These are phyloP conservation scores for Chlamydomonas sphaeroides DNA, from an alignment of 139 green algal genomes.

Conservation along the genomic window DNA sequence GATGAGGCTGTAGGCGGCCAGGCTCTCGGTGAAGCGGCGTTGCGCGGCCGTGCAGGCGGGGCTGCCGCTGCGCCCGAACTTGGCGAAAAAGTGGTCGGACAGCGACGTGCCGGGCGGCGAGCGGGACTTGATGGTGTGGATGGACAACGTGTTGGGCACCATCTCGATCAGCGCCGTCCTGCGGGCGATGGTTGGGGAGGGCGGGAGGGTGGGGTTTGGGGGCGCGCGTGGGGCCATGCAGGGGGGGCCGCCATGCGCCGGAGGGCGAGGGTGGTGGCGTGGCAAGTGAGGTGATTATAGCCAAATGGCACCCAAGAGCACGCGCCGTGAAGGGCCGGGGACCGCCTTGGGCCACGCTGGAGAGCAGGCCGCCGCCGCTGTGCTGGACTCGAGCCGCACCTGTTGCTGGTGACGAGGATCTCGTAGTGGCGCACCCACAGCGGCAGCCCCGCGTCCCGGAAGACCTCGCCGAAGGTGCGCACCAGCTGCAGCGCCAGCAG, in stretches of 20 bases:
- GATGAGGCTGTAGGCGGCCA: conserved; percentile 89
- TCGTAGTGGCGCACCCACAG: conserved; percentile 92
- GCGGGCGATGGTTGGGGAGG: not conserved
- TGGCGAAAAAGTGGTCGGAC: conserved; percentile 85
- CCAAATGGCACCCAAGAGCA: not conserved
- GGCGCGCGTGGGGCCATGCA: too few relatives aligned
- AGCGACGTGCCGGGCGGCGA: conserved; percentile 63
- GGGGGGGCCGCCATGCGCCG: too few relatives aligned
- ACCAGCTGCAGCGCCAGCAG: conserved; percentile 96
- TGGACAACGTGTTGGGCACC: conserved; percentile 90
- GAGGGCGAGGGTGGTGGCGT: too few relatives aligned
- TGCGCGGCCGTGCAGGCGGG: conserved; percentile 77
- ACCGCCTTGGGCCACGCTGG: too few relatives aligned
- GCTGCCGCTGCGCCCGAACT: conserved; percentile 64
- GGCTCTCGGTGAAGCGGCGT: conserved; percentile 91
- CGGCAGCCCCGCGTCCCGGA: conserved; percentile 82
- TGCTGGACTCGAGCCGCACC: too few relatives aligned
- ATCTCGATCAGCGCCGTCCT: conserved; percentile 97
- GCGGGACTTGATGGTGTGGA: conserved; percentile 93
- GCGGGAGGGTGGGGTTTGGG: not conserved
- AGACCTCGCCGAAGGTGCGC: conserved; percentile 85
- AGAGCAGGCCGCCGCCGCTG: too few relatives aligned
- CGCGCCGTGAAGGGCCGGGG: too few relatives aligned
- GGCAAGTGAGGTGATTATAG: too few relatives aligned
- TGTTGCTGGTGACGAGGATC: conserved; percentile 90